Base-by-base conservation (phyloP, 768 basidiomycete genomes). In the Hemileccinum rubropunctum region DNA sequence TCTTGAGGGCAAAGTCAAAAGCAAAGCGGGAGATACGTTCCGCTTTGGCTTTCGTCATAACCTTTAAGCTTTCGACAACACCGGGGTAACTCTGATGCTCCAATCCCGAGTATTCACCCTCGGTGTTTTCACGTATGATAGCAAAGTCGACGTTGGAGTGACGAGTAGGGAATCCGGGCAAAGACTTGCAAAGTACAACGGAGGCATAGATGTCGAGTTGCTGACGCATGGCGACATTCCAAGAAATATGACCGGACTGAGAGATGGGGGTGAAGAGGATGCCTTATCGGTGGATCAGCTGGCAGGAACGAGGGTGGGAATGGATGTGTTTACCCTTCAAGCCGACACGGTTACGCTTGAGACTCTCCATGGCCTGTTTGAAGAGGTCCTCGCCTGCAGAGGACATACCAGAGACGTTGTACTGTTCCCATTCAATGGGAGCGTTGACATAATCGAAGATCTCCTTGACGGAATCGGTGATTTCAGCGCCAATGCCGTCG, bases 181-280 rank as follows among this genome's bases (percentile, higher is more conserved):
- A 83, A 40, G 95, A 93, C 73, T 98, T 98, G 86, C 95, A 98
- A 46, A 98, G 81, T 46, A 98, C 94, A 60, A 98, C 90, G 10
- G 95, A 98, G 20, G 97, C 97, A 71, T 98, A 99, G 60, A 99
- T 98, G 71, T 99, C 97, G 56, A 99, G 88, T 67, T 95, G 91
- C 69, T 98, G 95, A 58, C 97, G 89, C 94, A 99, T 98, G 56
- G 97, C 97, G 51, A 99, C 97, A 68, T 99, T 99, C 97, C 97
- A 99, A 52, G 97, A 98, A 57, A 95, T 93, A 72, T 99, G 97
- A 3, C 93, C 95, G 17, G 85, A 84, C 71, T 91, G 88, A 46
- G 95, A 98, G 60, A 95, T 92, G 58, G 95, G 95, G 38, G 97
- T 99, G 77, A 95, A 98, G 58, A 99, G 88, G 63, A 98, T 99